These are phyloP conservation scores for Ligustrum vulgare DNA, from an alignment of 257 asterid genomes.

Conservation along the genomic window DNA sequence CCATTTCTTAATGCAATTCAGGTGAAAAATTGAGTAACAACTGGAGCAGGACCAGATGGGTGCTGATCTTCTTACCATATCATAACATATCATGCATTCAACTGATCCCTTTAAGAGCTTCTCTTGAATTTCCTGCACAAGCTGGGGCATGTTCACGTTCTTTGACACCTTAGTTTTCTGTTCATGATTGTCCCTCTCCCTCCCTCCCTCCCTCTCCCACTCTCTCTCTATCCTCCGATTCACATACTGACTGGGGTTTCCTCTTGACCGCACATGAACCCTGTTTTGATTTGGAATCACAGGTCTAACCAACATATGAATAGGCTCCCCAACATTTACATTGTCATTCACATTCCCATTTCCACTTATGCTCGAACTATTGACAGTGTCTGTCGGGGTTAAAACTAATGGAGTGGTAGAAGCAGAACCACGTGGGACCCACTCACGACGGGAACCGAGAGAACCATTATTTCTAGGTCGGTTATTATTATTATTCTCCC, in stretches of 20 bases:
- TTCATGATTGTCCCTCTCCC: conserved; percentile 34
- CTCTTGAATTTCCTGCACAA: conserved; percentile 94
- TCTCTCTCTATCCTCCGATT: conserved; percentile 44
- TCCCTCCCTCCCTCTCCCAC: conserved; percentile 53
- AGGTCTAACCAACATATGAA: conserved; percentile 29
- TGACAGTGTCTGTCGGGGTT: conserved; percentile 33
- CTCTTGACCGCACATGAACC: conserved; percentile 39
- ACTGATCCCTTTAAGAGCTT: conserved; percentile 72
- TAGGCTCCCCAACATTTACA: conserved; percentile 33
- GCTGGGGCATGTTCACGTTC: conserved; percentile 67
- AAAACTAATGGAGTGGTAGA: conserved; percentile 24
- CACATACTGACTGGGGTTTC: conserved; percentile 31
- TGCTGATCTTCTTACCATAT: conserved; percentile 90
- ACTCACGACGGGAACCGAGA: conserved; percentile 60
- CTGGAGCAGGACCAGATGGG: conserved; percentile 93
- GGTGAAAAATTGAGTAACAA: conserved; percentile 89
- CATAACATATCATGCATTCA: conserved; percentile 99
- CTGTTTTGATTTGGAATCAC: conserved; percentile 31
- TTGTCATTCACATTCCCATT: conserved; percentile 15
- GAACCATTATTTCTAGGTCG: conserved; percentile 52
- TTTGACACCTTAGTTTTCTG: conserved; percentile 27
- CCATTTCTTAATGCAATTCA: conserved; percentile 89
- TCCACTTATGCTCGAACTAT: not conserved
- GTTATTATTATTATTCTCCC: conserved; percentile 44
- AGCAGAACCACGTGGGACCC: conserved; percentile 71